Percentiles rank a stretch among this genome's conserved stretches.
Evolutionary conservation across 148 eudicot genomes (phyloP).

Genomic region (Nyssa sinensis): DNA sequence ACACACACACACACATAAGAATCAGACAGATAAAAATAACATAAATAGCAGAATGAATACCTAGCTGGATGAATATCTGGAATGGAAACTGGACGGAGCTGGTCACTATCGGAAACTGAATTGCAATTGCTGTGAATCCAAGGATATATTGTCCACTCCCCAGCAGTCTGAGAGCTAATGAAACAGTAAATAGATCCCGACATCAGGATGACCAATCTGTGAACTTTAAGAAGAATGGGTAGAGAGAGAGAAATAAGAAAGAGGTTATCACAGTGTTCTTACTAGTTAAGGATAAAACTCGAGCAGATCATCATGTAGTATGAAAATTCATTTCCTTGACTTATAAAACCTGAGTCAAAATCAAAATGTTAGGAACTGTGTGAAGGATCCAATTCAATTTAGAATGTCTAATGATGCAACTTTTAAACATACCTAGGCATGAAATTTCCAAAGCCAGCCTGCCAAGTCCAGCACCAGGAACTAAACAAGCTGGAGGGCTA

Average conservation of each 20-base stretch:
- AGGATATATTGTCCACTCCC: constrained; percentile 91
- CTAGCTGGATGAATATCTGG: constrained; percentile 97
- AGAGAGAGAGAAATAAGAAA: background rate
- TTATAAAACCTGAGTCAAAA: constrained; percentile 58
- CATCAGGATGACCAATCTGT: background rate
- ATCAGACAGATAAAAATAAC: constrained; percentile 2
- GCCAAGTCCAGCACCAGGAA: constrained; percentile 99
- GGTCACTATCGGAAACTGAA: constrained; percentile 78
- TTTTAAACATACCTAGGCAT: constrained; percentile 57
- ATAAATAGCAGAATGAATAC: constrained; percentile 35
- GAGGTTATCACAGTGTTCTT: constrained; percentile 28
- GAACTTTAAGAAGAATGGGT: background rate
- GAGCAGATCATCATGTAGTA: constrained; percentile 99
- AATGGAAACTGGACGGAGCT: constrained; percentile 81
- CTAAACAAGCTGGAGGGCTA: constrained; percentile 92
- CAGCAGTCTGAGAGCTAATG: constrained; percentile 55
- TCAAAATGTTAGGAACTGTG: constrained; percentile 18
- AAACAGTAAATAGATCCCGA: constrained; percentile 1
- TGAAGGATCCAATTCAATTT: constrained; percentile 11
- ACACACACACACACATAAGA: constrained; percentile 6
- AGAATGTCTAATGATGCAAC: background rate
- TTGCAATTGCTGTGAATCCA: constrained; percentile 99
- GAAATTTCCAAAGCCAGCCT: constrained; percentile 98
- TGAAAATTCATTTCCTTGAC: constrained; percentile 97
- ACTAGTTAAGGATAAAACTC: constrained; percentile 91